Evolutionary conservation across 2,329 filamentous ascomycete species (phyloP).

Genomic region (Alternaria postmessia): DNA sequence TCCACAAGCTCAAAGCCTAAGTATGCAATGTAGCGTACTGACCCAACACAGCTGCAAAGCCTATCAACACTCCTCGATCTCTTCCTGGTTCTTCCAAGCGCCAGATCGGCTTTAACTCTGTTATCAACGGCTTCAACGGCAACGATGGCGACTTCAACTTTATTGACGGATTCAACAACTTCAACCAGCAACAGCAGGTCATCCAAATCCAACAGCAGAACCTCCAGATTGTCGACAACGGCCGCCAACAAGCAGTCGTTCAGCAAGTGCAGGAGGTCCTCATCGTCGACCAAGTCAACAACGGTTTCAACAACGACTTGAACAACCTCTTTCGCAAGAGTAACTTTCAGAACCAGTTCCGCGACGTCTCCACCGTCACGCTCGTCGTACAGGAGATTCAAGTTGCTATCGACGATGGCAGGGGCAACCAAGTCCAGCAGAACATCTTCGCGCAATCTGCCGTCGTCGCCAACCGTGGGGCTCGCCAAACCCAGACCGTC

Average conservation of each 20-base stretch:
- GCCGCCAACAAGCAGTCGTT: slow-evolving; percentile 32
- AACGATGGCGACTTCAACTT: slow-evolving; percentile 40
- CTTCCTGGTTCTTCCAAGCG: slow-evolving; percentile 27
- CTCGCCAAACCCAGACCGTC: slow-evolving; percentile 32
- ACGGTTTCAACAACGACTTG: slow-evolving; percentile 39
- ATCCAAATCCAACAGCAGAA: slow-evolving; percentile 40
- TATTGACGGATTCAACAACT: slow-evolving; percentile 41
- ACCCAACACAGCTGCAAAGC: slow-evolving; percentile 35
- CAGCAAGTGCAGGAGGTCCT: slow-evolving; percentile 42
- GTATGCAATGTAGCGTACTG: slow-evolving; percentile 11
- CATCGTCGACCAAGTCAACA: slow-evolving; percentile 39
- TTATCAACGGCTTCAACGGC: slow-evolving; percentile 28
- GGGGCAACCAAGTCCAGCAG: slow-evolving; percentile 33
- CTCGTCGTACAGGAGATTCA: slow-evolving; percentile 45
- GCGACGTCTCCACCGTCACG: slow-evolving; percentile 34
- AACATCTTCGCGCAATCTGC: slow-evolving; percentile 40
- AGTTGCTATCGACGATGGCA: slow-evolving; percentile 35
- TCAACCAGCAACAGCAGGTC: slow-evolving; percentile 42
- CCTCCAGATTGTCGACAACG: slow-evolving; percentile 37
- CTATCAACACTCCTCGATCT: slow-evolving; percentile 30
- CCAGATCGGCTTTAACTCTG: slow-evolving; percentile 19
- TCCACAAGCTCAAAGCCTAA: background rate
- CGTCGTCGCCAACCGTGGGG: slow-evolving; percentile 42
- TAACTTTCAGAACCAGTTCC: slow-evolving; percentile 33
- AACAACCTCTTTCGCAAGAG: slow-evolving; percentile 46